Evolutionary conservation across 2,329 filamentous ascomycete species (phyloP).

Genomic region (Calonectria pteridis): DNA sequence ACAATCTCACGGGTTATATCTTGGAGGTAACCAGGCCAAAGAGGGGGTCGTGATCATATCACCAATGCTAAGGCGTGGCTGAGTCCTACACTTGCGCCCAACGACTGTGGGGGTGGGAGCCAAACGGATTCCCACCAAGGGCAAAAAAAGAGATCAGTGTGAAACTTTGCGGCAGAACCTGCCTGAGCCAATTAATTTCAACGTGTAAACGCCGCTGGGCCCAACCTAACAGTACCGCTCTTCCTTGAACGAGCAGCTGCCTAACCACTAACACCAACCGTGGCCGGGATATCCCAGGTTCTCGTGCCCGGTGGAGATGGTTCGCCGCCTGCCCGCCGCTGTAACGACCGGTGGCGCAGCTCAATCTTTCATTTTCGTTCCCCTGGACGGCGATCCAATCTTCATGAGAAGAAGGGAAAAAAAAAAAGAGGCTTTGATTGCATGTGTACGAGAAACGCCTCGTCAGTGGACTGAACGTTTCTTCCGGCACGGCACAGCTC

Average conservation of each 20-base stretch:
- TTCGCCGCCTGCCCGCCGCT: background rate
- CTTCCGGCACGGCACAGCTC: background rate
- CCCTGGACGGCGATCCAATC: background rate
- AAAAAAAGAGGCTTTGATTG: background rate
- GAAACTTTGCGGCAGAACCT: background rate
- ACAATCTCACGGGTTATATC: background rate
- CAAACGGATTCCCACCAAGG: background rate
- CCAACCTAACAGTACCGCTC: background rate
- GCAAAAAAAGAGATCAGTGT: background rate
- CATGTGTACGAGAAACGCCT: background rate
- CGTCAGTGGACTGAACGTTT: background rate
- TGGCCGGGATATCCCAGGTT: background rate
- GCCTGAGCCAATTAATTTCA: background rate
- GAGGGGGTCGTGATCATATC: background rate
- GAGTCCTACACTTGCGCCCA: background rate
- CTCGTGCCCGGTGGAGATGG: background rate
- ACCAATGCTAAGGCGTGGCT: background rate
- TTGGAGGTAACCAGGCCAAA: background rate
- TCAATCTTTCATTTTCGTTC: background rate
- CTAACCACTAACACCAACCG: background rate
- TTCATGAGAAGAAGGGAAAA: background rate
- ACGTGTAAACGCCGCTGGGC: background rate
- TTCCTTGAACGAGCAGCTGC: background rate
- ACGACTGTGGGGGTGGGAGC: background rate
- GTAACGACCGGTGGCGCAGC: background rate